These are phyloP conservation scores for Collybia nuda DNA, from an alignment of 768 basidiomycete species.

Conservation along the genomic window DNA sequence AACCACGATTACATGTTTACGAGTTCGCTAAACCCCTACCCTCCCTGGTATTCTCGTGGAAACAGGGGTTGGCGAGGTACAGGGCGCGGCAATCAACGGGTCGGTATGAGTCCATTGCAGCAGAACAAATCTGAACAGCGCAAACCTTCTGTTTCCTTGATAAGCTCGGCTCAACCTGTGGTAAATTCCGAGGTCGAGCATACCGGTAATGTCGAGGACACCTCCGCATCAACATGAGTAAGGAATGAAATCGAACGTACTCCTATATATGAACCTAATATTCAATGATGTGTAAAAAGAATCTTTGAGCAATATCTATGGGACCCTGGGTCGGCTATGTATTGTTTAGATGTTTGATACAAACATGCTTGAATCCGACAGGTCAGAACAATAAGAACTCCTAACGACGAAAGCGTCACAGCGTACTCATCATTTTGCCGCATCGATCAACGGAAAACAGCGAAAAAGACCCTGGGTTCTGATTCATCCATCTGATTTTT, in stretches of 20 bases:
- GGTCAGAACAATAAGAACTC: conserved; percentile 28
- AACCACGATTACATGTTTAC: conserved; percentile 9
- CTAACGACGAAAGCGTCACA: conserved; percentile 12
- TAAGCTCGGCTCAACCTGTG: background rate
- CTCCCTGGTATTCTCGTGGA: conserved; percentile 2
- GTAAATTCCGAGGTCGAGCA: background rate
- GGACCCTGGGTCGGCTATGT: conserved; percentile 7
- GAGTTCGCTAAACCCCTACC: conserved; percentile 3
- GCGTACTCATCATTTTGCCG: conserved; percentile 2
- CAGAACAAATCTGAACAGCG: background rate
- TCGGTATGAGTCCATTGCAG: conserved; percentile 1
- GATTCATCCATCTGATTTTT: conserved; percentile 32
- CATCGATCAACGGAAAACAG: conserved; percentile 4
- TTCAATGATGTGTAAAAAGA: background rate
- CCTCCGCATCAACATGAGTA: background rate
- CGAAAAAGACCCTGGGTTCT: conserved; percentile 18
- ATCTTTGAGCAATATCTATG: background rate
- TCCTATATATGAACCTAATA: background rate
- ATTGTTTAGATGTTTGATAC: background rate
- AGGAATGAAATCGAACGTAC: background rate
- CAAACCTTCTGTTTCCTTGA: background rate
- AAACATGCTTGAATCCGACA: conserved; percentile 1
- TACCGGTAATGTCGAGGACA: background rate
- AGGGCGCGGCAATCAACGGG: background rate
- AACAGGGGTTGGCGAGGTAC: conserved; percentile 8